Evolutionary conservation across 352 stramenopile genomes (phyloP), one percentile per base, ranked within the genome.

Genomic region (Pythium periplocum): DNA sequence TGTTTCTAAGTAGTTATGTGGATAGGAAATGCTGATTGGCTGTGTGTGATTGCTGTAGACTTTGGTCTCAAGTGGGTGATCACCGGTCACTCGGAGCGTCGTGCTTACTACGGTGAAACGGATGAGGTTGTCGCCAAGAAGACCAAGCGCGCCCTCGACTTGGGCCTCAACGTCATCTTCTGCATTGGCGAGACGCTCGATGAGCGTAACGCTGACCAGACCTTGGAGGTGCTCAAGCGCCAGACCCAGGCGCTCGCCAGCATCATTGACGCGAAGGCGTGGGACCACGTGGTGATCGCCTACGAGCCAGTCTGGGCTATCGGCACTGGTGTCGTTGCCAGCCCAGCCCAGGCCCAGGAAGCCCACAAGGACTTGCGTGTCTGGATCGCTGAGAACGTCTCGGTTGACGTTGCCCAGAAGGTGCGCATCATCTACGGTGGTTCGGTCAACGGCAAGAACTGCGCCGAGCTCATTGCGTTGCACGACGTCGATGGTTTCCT

Each of bases 271-370:
- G 87, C 95, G 49, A 68, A 92, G 44, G 74, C 87, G 37, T 91
- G 78, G 80, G 61, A 69, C 38, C 73, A 72, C 50, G 68, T 99
- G 48, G 96, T 98, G 45, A 92, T 99, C 66, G 96, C 95, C 17
- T 98, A 98, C 66, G 92, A 98, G 69, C 96, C 96, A 11, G 96
- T 99, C 58, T 99, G 96, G 96, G 96, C 96, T 35, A 99, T 99
- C 69, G 96, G 95, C 66, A 99, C 96, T 50, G 96, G 96, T 8
- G 81, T 98, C 38, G 96, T 96, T n/a, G 96, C 95, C 45, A 97
- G 93, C 34, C 91, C 95, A 3, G 93, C 95, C 61, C 96, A 98
- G 72, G 96, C 96, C 2, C 95, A 99, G 75, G 84, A 88, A 17
- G 75, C 86, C 1, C 90, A 97, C 73, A 83, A 96, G 62, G 90